These are phyloP conservation scores for Spongispora temasekensis DNA, from an alignment of 1,284 basidiomycete species.

Conservation along the genomic window DNA sequence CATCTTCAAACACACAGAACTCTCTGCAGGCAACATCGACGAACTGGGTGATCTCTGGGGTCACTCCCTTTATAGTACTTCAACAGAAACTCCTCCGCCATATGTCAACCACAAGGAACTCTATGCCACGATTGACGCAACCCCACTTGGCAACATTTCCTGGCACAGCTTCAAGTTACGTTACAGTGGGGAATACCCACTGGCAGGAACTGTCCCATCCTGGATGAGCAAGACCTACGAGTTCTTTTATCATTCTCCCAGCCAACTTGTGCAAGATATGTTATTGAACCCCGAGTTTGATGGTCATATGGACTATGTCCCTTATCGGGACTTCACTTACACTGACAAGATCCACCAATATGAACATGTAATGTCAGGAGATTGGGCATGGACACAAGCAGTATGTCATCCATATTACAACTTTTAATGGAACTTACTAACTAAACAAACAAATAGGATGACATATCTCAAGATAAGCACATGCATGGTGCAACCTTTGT, in stretches of 20 bases:
- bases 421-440: not conserved
- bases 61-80: slow-evolving; percentile 6
- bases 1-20: not conserved
- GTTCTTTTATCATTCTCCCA: not conserved
- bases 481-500: slow-evolving; percentile 4
- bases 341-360: not conserved
- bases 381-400: not conserved
- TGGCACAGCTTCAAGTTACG: not conserved
- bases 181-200: not conserved
- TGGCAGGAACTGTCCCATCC: not conserved
- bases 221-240: not conserved
- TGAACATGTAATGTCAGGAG: slow-evolving; percentile 16
- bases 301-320: slow-evolving; percentile 17
- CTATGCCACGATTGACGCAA: slow-evolving; percentile 14
- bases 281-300: slow-evolving; percentile 17
- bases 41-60: slow-evolving; percentile 1
- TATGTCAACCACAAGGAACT: slow-evolving; percentile 10
- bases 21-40: not conserved
- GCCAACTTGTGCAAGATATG: slow-evolving; percentile 6
- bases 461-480: not conserved
- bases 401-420: not conserved
- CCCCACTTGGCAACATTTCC: not conserved
- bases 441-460: not conserved
- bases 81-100: not conserved
- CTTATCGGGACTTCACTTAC: slow-evolving; percentile 10